Conservation (phyloP, 1,284 basidiomycete genomes). For the Crocinoboletus sp. region DNA sequence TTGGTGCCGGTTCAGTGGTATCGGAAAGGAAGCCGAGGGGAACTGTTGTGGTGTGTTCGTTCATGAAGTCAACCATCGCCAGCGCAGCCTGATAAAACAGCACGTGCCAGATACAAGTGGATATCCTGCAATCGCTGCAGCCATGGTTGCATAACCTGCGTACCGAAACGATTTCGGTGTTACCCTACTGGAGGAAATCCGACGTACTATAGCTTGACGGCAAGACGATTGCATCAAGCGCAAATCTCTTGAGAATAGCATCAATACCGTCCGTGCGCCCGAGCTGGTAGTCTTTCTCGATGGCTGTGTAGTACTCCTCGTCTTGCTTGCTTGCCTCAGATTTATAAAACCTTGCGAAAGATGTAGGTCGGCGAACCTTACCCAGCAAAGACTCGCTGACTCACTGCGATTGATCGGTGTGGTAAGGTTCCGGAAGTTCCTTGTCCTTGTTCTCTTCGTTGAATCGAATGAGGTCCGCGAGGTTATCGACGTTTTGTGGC, state of each 20-base stretch:
- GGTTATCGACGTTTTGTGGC: slow-evolving; percentile 32
- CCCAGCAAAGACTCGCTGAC: slow-evolving; percentile 7
- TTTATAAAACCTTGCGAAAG: slow-evolving; percentile 32
- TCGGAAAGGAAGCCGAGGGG: slow-evolving; percentile 38
- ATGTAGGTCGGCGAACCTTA: background rate
- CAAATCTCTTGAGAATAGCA: slow-evolving; percentile 37
- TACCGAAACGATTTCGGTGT: background rate
- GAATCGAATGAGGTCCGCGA: slow-evolving; percentile 42
- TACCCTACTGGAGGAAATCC: background rate
- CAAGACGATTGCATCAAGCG: slow-evolving; percentile 43
- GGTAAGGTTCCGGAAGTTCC: slow-evolving; percentile 39
- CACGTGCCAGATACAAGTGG: slow-evolving; percentile 25
- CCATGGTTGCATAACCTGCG: slow-evolving; percentile 15
- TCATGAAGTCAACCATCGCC: no score
- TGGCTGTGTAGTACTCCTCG: slow-evolving; percentile 36
- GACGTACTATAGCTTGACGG: slow-evolving; percentile 32
- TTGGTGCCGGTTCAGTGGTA: slow-evolving; percentile 25
- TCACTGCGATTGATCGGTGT: slow-evolving; percentile 39
- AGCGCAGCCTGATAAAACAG: background rate
- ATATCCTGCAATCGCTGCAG: slow-evolving; percentile 26
- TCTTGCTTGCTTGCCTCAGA: slow-evolving; percentile 36
- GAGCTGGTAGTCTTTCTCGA: slow-evolving; percentile 35
- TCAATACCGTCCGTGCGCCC: slow-evolving; percentile 44
- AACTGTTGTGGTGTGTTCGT: no score
- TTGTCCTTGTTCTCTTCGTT: slow-evolving; percentile 38